Evolutionary conservation across 169 alveolate species (phyloP), one percentile per base, ranked within the genome.

Genomic region (Cryptosporidium andersoni): DNA sequence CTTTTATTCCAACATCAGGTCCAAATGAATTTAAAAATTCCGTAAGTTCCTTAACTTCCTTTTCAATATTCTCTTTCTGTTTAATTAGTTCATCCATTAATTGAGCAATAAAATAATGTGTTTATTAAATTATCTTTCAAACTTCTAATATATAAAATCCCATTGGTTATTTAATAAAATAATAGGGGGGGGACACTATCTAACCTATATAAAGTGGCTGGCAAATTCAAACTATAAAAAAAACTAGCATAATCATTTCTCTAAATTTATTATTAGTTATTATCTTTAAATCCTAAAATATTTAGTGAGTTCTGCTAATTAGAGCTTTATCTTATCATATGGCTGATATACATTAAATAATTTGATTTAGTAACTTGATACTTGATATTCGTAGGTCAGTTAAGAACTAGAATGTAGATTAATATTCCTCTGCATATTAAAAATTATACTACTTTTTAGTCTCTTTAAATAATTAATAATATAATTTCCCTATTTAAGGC

Each of bases 11-110:
- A 5, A 74, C 85, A 42, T 55, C 68, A 11, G 45, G 37, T 16
- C 85, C 85, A 74, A 66, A 74, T 58, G 85, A 74, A 45, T 74
- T 74, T 40, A 74, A 40, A 60, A 74, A 74, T 7, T 55, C 85
- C 48, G 34, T 74, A 25, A 74, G 16, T n/a, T 62, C 62, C 25
- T 58, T 45, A 1, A 74, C 85, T 7, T 74, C 85, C 6, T 53
- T 62, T 45, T 74, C 85, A 45, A 74, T 74, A 34, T 74, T 68
- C 40, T 14, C 12, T 52, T 74, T 74, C 40, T 48, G 55, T 25
- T 74, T 74, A 16, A 45, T 34, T 58, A 74, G 40, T 60, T 74
- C 85, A 12, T 74, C 85, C 85, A 74, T 74, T 12, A 47, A 6
- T 60, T 16, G 39, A 60, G 25, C 40, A 34, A 60, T 16, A 4